Percentiles rank a stretch among this genome's conserved stretches.
Evolutionary conservation across 805 yeast genomes (phyloP).

Genomic region (Candida stauntonica): DNA sequence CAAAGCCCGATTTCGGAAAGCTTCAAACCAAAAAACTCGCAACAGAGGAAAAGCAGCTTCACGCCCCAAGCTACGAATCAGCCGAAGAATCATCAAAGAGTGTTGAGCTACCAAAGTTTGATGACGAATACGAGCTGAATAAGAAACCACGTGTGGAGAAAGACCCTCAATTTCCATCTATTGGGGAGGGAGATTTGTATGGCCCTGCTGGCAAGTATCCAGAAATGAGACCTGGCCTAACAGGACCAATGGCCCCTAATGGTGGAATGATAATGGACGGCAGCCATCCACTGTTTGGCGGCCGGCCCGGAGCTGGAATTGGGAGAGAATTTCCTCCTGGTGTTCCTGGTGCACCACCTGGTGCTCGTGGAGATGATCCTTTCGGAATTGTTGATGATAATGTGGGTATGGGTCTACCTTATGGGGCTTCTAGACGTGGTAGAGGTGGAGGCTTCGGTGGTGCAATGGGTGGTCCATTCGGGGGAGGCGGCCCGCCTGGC

Average conservation of each 20-base stretch:
- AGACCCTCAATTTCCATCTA: conserved; percentile 24
- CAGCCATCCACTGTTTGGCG: conserved; percentile 45
- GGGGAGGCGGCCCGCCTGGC: conserved; percentile 10
- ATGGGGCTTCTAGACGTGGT: conserved; percentile 6
- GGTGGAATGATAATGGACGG: conserved; percentile 55
- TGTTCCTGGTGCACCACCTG: conserved; percentile 7
- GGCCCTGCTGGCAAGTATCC: conserved; percentile 46
- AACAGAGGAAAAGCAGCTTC: too few species aligned
- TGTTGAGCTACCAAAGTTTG: conserved; percentile 44
- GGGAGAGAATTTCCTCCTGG: conserved; percentile 34
- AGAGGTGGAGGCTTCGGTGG: background rate
- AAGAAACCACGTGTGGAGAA: background rate
- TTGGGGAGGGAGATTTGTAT: conserved; percentile 49
- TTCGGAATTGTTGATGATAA: conserved; percentile 7
- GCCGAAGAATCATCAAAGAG: too few species aligned
- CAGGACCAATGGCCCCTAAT: conserved; percentile 5
- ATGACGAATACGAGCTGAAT: conserved; percentile 43
- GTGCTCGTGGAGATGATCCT: conserved; percentile 14
- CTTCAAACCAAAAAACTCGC: too few species aligned
- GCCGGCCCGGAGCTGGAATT: background rate
- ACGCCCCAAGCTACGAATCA: too few species aligned
- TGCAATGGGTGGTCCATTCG: conserved; percentile 8
- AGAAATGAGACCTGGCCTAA: conserved; percentile 37
- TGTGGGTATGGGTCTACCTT: conserved; percentile 16
- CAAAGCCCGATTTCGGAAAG: too few species aligned